phyloP scores from a whole-genome alignment of 208 protist species.

The Trypanosoma melophagium region DNA sequence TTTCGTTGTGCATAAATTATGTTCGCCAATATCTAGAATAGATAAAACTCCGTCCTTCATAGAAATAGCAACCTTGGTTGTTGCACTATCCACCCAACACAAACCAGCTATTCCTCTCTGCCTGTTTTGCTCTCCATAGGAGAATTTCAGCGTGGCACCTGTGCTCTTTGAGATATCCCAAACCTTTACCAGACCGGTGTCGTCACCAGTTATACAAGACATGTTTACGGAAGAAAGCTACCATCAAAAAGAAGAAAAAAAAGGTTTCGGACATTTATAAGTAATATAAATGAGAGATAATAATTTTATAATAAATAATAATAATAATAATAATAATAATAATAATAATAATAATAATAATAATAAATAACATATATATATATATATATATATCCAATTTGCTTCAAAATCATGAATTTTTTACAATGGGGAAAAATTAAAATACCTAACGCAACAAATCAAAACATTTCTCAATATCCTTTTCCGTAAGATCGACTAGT shows the following conservation, averaged over 20 bases:
- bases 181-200: conserved; percentile 81
- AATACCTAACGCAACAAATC: conserved; percentile 44
- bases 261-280: background rate
- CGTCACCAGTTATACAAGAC: conserved; percentile 81
- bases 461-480: conserved; percentile 73
- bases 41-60: conserved; percentile 64
- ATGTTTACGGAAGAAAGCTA: conserved; percentile 30
- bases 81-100: conserved; percentile 71
- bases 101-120: conserved; percentile 63
- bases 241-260: conserved; percentile 24
- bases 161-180: conserved; percentile 80
- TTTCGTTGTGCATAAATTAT: conserved; percentile 30
- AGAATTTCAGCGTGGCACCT: conserved; percentile 60
- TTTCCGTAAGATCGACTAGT: conserved; percentile 77
- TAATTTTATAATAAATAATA: conserved; percentile 1
- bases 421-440: too few relatives aligned
- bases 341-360: conserved; percentile 1
- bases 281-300: background rate
- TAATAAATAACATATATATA: background rate
- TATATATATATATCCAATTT: background rate
- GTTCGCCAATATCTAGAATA: conserved; percentile 40
- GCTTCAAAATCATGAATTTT: too few relatives aligned
- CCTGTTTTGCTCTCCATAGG: conserved; percentile 68
- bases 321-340: background rate
- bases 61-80: conserved; percentile 57